A percentile compares a stretch with the other conserved stretches of the same genome.
These are phyloP conservation scores for Dendrobium catenatum DNA, from an alignment of 106 monocot genomes.

Conservation along the genomic window DNA sequence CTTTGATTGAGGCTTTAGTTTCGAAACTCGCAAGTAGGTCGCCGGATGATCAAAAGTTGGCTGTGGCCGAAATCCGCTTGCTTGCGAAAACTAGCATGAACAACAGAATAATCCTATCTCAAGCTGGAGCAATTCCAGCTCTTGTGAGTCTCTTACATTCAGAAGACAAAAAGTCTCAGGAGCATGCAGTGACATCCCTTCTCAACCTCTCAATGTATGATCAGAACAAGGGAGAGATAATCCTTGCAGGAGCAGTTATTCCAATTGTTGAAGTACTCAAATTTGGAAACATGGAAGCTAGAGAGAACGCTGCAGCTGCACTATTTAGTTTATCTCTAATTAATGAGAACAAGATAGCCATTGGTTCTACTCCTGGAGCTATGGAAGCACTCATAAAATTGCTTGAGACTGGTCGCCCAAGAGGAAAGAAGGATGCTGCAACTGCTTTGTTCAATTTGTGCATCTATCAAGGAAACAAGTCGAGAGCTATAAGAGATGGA, in stretches of 20 bases:
- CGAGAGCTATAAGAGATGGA: not conserved
- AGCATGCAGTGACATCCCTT: constrained; percentile 6
- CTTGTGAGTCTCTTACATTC: not conserved
- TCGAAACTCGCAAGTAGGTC: constrained; percentile 32
- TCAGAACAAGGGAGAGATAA: not conserved
- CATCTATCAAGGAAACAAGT: constrained; percentile 5
- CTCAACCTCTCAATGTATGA: constrained; percentile 4
- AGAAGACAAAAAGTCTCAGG: not conserved
- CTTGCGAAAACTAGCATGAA: not conserved
- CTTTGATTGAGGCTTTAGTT: constrained; percentile 32
- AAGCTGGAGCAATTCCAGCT: constrained; percentile 7
- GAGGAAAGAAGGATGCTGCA: constrained; percentile 10
- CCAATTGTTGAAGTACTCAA: not conserved
- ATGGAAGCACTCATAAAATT: not conserved
- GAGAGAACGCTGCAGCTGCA: constrained; percentile 9
- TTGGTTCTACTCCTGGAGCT: constrained; percentile 1
- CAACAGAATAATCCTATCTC: not conserved
- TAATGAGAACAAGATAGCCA: constrained; percentile 5
- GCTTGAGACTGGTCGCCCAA: not conserved
- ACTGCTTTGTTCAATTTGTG: constrained; percentile 6
- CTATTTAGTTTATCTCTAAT: constrained; percentile 1
- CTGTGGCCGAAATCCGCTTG: constrained; percentile 58
- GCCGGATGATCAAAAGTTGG: constrained; percentile 31
- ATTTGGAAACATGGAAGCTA: constrained; percentile 1
- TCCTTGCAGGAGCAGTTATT: not conserved